Conservation (phyloP, 257 asterid species). For the Solanum medicagineum region DNA sequence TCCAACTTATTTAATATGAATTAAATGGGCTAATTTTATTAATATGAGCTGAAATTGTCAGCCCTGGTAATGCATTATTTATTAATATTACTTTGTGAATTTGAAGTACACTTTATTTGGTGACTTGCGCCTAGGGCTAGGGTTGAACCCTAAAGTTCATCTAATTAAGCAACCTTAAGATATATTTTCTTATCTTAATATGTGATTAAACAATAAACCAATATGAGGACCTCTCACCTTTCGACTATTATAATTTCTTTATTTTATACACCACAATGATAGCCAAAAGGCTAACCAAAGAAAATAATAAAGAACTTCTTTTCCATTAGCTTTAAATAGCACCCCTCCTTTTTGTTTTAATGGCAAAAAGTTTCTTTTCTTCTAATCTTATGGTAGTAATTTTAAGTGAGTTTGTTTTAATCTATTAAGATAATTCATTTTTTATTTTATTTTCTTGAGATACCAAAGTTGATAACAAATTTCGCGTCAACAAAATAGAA, state of each 20-base stretch:
- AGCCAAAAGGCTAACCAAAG: background rate
- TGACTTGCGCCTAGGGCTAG: background rate
- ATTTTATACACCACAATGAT: background rate
- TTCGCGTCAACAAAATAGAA: no score
- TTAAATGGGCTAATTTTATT: no score
- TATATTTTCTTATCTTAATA: background rate
- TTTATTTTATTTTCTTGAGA: no score
- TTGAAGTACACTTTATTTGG: background rate
- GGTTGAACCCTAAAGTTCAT: background rate
- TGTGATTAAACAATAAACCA: background rate
- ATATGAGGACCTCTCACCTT: background rate
- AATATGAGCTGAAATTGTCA: no score
- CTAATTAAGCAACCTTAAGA: background rate
- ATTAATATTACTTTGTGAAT: background rate
- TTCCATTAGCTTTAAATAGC: background rate
- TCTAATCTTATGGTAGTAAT: background rate
- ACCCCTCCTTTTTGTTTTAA: background rate
- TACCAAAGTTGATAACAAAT: no score
- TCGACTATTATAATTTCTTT: background rate
- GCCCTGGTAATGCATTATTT: background rate
- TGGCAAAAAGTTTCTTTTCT: background rate
- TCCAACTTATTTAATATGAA: no score
- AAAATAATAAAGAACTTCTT: background rate
- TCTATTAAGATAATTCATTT: background rate
- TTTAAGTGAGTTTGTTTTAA: background rate